These are phyloP conservation scores for Tetragonia tetragonoides DNA, from an alignment of 148 eudicot species.

Conservation along the genomic window DNA sequence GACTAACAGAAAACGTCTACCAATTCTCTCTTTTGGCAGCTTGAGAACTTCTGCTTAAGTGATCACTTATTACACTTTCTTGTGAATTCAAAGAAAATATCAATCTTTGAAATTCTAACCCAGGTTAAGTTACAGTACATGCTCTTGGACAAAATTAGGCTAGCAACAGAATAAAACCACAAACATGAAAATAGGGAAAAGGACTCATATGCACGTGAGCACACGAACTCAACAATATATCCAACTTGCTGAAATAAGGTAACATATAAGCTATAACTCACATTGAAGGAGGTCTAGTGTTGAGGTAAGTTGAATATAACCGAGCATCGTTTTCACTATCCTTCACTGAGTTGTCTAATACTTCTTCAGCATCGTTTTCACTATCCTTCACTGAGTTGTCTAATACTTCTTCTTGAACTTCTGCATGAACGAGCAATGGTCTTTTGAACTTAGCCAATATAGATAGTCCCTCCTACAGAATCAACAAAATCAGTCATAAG, in stretches of 20 bases:
- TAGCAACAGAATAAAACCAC: not conserved
- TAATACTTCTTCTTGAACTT: conserved; percentile 51
- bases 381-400: conserved; percentile 30
- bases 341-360: conserved; percentile 29
- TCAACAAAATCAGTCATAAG: not conserved
- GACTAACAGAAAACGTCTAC: not conserved
- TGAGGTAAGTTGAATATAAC: conserved; percentile 75
- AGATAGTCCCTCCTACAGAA: conserved; percentile 70
- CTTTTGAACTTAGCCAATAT: conserved; percentile 78
- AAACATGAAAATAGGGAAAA: not conserved
- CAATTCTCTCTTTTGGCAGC: no score
- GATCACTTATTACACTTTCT: no score
- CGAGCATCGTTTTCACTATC: conserved; percentile 43
- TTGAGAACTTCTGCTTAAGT: no score
- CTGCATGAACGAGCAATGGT: conserved; percentile 95
- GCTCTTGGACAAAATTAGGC: not conserved
- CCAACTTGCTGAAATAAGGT: not conserved
- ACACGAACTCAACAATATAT: not conserved
- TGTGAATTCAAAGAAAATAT: no score
- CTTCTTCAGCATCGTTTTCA: conserved; percentile 44
- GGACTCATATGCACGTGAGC: no score
- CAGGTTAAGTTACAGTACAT: not conserved
- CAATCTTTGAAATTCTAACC: not conserved
- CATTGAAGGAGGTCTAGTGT: conserved; percentile 89
- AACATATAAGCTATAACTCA: conserved; percentile 24